These are phyloP conservation scores for Wallacemonas sp. DNA, from an alignment of 208 protist genomes.

Conservation along the genomic window DNA sequence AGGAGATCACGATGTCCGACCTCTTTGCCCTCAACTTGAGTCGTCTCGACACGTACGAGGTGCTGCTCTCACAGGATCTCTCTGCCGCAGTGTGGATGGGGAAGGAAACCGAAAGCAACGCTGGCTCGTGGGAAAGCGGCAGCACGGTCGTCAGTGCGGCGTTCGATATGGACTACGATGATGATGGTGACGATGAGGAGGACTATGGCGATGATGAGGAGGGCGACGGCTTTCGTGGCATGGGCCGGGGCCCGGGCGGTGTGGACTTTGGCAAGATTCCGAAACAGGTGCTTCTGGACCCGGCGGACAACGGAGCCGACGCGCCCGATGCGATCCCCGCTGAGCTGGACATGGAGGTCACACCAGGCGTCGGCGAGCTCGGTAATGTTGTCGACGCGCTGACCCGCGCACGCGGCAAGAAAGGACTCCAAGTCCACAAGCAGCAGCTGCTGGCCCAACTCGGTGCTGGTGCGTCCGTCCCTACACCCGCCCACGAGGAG, in stretches of 20 bases:
- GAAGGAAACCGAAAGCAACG: conserved; percentile 76
- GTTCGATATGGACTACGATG: conserved; percentile 75
- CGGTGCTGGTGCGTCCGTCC: conserved; percentile 49
- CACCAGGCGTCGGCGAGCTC: conserved; percentile 32
- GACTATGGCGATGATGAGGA: conserved; percentile 22
- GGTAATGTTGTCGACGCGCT: conserved; percentile 34
- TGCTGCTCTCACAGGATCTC: conserved; percentile 83
- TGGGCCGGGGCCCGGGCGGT: conserved; percentile 4
- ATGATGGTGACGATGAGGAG: conserved; percentile 72
- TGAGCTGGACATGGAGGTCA: conserved; percentile 62
- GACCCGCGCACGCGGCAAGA: conserved; percentile 66
- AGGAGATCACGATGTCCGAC: conserved; percentile 89
- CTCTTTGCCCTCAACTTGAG: conserved; percentile 87
- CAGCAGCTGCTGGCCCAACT: conserved; percentile 83
- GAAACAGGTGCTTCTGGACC: conserved; percentile 19
- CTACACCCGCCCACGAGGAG: conserved; percentile 63
- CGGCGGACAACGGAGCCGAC: conserved; percentile 61
- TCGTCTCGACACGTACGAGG: conserved; percentile 72
- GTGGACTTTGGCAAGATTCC: conserved; percentile 22
- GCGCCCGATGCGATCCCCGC: conserved; percentile 73
- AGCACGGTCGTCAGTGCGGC: conserved; percentile 81
- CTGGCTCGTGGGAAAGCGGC: conserved; percentile 84
- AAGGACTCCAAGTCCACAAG: conserved; percentile 88
- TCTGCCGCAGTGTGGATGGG: conserved; percentile 78
- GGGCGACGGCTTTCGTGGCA: background rate